phyloP scores from a whole-genome alignment of 1,284 basidiomycete species.

The Trichosporon ovoides region DNA sequence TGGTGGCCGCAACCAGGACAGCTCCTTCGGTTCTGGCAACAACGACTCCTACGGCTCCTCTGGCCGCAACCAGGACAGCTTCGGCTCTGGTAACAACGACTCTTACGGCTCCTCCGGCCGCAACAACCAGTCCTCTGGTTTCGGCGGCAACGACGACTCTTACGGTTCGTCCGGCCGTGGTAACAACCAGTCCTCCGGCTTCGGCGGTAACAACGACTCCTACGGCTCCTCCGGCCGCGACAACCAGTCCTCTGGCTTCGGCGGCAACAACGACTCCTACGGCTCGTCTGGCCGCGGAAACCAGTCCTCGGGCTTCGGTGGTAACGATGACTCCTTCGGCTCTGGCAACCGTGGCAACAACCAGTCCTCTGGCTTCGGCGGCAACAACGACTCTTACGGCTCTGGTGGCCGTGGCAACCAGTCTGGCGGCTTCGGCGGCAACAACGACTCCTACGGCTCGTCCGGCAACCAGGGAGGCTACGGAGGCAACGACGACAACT shows the following conservation, averaged over 20 bases:
- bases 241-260: not conserved
- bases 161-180: slow-evolving; percentile 8
- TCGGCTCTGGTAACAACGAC: slow-evolving; percentile 1
- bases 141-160: slow-evolving; percentile 5
- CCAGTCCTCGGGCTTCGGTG: not conserved
- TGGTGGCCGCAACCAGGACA: not conserved
- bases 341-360: not conserved
- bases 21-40: not conserved
- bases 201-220: not conserved
- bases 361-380: not conserved
- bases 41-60: slow-evolving; percentile 10
- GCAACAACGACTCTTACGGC: slow-evolving; percentile 10
- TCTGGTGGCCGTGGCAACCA: slow-evolving; percentile 3
- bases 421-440: not conserved
- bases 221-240: slow-evolving; percentile 6
- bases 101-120: slow-evolving; percentile 11
- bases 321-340: slow-evolving; percentile 9
- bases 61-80: not conserved
- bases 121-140: not conserved
- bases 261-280: slow-evolving; percentile 8
- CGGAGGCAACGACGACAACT: slow-evolving; percentile 6
- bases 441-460: slow-evolving; percentile 10
- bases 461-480: not conserved
- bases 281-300: slow-evolving; percentile 8
- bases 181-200: not conserved